phyloP scores from a whole-genome alignment of 148 eudicot genomes.

The Chenopodium quinoa region DNA sequence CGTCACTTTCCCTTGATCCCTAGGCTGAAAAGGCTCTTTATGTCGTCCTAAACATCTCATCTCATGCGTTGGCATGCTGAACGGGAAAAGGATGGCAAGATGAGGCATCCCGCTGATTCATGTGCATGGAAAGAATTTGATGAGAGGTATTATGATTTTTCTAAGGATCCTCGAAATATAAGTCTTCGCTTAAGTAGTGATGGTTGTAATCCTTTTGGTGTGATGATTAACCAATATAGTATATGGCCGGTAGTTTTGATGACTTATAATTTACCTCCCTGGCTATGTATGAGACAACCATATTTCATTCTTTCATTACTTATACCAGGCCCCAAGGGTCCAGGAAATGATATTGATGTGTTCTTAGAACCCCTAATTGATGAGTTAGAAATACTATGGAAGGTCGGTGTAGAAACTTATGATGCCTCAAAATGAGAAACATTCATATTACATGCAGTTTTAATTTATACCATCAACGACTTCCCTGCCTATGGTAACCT shows the following conservation, averaged over 20 bases:
- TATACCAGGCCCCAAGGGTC: too few relatives aligned
- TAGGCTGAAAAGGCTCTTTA: constrained; percentile 16
- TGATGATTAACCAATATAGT: not conserved
- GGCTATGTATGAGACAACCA: not conserved
- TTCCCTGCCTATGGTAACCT: too few relatives aligned
- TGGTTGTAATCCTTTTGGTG: constrained; percentile 1
- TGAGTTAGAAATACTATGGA: too few relatives aligned
- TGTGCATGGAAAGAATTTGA: constrained; percentile 27
- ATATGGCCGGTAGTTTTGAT: too few relatives aligned
- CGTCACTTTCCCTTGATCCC: constrained; percentile 14
- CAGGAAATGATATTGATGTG: too few relatives aligned
- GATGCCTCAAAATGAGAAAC: too few relatives aligned
- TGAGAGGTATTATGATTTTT: not conserved
- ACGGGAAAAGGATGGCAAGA: constrained; percentile 1
- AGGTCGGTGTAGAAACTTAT: too few relatives aligned
- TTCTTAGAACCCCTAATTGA: too few relatives aligned
- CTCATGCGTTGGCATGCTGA: too few relatives aligned
- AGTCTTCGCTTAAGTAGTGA: constrained; percentile 21
- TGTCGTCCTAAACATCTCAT: not conserved
- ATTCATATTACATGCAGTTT: too few relatives aligned
- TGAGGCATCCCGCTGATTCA: constrained; percentile 19
- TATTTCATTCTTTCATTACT: too few relatives aligned
- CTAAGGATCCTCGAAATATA: constrained; percentile 17
- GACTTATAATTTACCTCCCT: not conserved
- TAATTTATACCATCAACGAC: too few relatives aligned